A percentile compares a stretch with the other conserved stretches of the same genome.
Evolutionary conservation across 345 rosid genomes (phyloP).

Genomic region (Populus pruinosa): DNA sequence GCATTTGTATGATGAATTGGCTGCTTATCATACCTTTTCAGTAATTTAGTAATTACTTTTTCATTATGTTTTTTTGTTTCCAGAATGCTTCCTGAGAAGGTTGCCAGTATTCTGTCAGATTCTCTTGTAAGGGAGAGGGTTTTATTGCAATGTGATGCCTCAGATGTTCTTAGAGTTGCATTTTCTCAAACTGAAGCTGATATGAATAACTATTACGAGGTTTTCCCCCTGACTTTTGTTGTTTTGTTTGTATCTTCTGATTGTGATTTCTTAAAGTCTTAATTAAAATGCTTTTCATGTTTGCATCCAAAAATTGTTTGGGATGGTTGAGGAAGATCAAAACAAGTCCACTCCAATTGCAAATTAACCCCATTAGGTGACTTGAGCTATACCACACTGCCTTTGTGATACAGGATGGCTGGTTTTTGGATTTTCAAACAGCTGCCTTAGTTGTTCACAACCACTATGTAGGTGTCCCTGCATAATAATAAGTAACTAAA

Average conservation of each 20-base stretch:
- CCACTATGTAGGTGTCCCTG: neutral
- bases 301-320: neutral
- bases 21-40: neutral
- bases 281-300: neutral
- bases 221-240: slow-evolving; percentile 25
- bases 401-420: neutral
- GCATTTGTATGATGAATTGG: neutral
- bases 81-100: slow-evolving; percentile 79
- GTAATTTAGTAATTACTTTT: neutral
- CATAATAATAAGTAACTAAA: neutral
- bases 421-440: neutral
- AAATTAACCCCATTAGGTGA: neutral
- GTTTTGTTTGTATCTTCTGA: neutral
- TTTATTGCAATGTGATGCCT: slow-evolving; percentile 65
- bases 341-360: neutral
- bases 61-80: slow-evolving; percentile 7
- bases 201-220: slow-evolving; percentile 86
- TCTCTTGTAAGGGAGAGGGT: slow-evolving; percentile 61
- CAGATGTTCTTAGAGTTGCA: slow-evolving; percentile 75
- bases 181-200: slow-evolving; percentile 77
- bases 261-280: neutral
- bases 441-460: neutral
- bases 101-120: slow-evolving; percentile 71
- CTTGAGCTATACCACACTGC: neutral
- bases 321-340: neutral